Base-by-base conservation (phyloP, 495 filamentous ascomycete species). In the Halenospora varia region DNA sequence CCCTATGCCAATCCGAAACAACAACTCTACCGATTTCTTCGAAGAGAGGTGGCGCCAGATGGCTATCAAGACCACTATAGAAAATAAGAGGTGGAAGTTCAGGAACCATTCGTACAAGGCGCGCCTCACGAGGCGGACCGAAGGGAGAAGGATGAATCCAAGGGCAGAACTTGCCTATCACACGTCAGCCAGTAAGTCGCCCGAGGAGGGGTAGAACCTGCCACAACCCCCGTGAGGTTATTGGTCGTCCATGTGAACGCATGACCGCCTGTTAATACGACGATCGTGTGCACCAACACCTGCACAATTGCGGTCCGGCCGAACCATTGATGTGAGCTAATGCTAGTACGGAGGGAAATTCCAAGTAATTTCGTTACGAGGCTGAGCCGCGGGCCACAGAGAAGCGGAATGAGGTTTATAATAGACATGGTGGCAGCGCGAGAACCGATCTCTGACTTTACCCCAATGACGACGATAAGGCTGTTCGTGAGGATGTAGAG, bases 271-370 rank as follows among this genome's bases (percentile, higher is more conserved):
- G 1, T 51, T 25, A 63, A 25, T n/a, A 40, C 44, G 9, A 63
- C 40, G n/a, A 57, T 15, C 17, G 56, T 42, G 46, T 73, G 57
- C 26, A 55, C 49, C 10, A 66, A 20, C 20, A 66, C 52, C 48
- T 66, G 25, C 8, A 52, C 29, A 66, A 71, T 41, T 46, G 26
- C 53, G 0, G 25, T 66, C 25, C 61, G 49, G 25, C 60, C 63
- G 39, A 70, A 56, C 42, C 48, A 55, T 20, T 64, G 53, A 57
- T 73, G 49, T 22, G 57, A 48, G 6, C n/a, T n/a, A n/a, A n/a
- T n/a, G n/a, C n/a, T n/a, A n/a, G n/a, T n/a, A n/a, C n/a, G n/a
- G n/a, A n/a, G n/a, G n/a, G n/a, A n/a, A n/a, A n/a, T n/a, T n/a
- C n/a, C n/a, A n/a, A n/a, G n/a, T n/a, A n/a, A n/a, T n/a, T n/a